Evolutionary conservation across 202 grass and related monocot species (phyloP).

Genomic region (Thinopyrum obtusiflorum): DNA sequence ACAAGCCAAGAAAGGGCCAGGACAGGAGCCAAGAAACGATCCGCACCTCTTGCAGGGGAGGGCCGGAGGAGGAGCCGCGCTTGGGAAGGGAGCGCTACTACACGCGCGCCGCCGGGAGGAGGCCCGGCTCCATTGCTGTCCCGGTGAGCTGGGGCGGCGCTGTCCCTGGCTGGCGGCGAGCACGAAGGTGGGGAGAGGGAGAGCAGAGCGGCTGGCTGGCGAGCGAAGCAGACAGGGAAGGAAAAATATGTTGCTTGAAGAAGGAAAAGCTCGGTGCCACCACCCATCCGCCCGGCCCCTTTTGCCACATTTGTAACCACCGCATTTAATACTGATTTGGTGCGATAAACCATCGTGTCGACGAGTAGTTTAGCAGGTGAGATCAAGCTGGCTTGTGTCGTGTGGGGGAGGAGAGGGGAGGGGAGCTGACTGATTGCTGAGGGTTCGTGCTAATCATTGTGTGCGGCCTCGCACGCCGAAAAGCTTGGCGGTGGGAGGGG

Average conservation of each 20-base stretch:
- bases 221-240: background rate
- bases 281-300: background rate
- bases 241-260: background rate
- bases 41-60: constrained; percentile 12
- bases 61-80: background rate
- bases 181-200: background rate
- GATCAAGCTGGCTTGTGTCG: background rate
- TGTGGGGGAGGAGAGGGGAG: background rate
- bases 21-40: background rate
- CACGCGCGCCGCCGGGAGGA: background rate
- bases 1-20: background rate
- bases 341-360: background rate
- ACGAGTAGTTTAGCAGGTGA: background rate
- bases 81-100: background rate
- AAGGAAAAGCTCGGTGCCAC: constrained; percentile 31
- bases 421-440: background rate
- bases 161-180: constrained; percentile 25
- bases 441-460: constrained; percentile 13
- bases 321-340: background rate
- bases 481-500: background rate
- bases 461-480: background rate
- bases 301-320: constrained; percentile 43
- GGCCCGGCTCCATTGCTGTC: constrained; percentile 32
- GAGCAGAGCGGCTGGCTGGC: background rate
- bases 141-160: constrained; percentile 30